Evolutionary conservation across 768 basidiomycete genomes (phyloP), one percentile per base, ranked within the genome.

Genomic region (Phallus indusiatus): DNA sequence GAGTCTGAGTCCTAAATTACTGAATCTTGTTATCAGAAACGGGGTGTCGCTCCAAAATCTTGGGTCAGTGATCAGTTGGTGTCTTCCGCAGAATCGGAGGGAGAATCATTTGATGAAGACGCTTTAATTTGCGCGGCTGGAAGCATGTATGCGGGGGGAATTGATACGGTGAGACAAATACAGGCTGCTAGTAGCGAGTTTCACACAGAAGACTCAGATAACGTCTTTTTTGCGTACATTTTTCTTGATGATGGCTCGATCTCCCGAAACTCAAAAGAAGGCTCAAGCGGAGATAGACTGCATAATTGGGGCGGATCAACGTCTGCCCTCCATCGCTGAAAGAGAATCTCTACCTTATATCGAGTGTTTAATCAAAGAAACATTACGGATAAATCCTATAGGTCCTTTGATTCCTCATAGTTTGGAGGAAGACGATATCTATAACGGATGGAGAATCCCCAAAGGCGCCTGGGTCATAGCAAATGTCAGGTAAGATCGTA

Each of bases 391-490:
- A 28, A 28, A 28, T 28, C 28, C 28, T 2, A 28, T 28, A 28
- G 28, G 28, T 28, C 28, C 28, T 28, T 28, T 28, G 28, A 16
- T 58, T 7, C 67, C 68, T 5, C 69, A 68, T 20, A 60, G 59
- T 10, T 66, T 69, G 22, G 69, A 63, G 2, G 63, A 66, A 60
- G 70, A 72, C 28, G 28, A 28, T 28, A 28, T 28, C 28, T 28
- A 28, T 28, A 28, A 28, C 28, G 28, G 28, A 28, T 61, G 61
- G 47, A 61, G 61, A 57, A 72, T 76, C n/a, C 74, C 75, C 0
- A 69, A 65, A 35, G 73, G 71, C 8, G 70, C 72, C 1, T 67
- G 71, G 10, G 64, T 73, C 24, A 53, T 69, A 10, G 61, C 59
- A n/a, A 69, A 71, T 56, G 53, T 65, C 24, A 69, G 70, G 68